Base-by-base conservation (phyloP, 768 basidiomycete species). In the Gloeophyllum trabeum region DNA sequence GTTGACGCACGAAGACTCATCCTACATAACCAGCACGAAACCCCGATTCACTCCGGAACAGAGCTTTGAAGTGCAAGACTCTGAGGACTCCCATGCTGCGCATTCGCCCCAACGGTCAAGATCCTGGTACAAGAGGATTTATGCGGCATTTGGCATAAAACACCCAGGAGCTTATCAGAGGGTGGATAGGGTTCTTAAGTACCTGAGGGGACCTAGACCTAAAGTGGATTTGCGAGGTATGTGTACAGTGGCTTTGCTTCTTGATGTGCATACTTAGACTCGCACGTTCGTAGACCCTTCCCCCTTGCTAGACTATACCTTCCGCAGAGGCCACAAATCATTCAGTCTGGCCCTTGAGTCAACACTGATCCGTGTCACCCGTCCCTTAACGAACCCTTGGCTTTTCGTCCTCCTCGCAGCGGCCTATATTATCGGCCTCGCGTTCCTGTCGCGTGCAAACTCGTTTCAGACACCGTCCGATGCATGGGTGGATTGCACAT, bases 401-500 rank as follows among this genome's bases (percentile, higher is more conserved):
- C 51, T 85, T 7, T 65, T 86, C 45, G 48, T 69, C 26, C 26
- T 80, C 42, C 63, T 86, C 13, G 70, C 54, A 21, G 65, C 63
- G 20, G 76, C 64, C 2, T 90, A 85, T 56, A 78, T 90, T 47
- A 66, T 87, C 40, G 73, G 69, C 23, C 66, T 91, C 20, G 71
- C 82, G 0, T 87, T 90, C 61, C 72, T 89, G 47, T 61, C 76
- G 7, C 71, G 83, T 14, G 70, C 78, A 6, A 81, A 87, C 47
- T 87, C 75, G 42, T 91, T 80, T 58, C 61, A 76, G 26, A 81
- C 76, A 2, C 79, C 81, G 2, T 54, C 76, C 12, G 71, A 70
- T 30, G 71, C 79, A 2, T 81, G 76, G 51, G 66, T 81, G 40
- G 71, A 64, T 26, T 87, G 84, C 53, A 82, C 81, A 5, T 68